phyloP scores from a whole-genome alignment of 495 filamentous ascomycete species.

The Tuber magnatum region DNA sequence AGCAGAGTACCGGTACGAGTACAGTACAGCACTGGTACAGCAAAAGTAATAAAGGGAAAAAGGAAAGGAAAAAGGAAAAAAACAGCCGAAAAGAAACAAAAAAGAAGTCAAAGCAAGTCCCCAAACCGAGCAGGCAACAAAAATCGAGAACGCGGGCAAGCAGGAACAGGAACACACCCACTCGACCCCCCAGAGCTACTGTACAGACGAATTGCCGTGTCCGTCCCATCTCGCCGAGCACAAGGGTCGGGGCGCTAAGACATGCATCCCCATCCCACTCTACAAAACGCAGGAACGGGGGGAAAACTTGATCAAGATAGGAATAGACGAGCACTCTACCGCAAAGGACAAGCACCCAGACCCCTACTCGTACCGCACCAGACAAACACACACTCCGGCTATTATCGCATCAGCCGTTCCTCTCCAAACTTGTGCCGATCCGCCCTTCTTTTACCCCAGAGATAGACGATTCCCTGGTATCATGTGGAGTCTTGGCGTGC shows the following conservation, averaged over 20 bases:
- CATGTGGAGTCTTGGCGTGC: constrained; percentile 8
- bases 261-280: constrained; percentile 20
- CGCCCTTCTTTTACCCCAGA: constrained; percentile 28
- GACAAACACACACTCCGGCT: constrained; percentile 10
- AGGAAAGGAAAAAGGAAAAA: neutral
- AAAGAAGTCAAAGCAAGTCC: neutral
- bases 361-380: neutral
- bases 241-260: constrained; percentile 39
- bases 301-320: constrained; percentile 22
- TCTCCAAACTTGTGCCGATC: too few relatives aligned
- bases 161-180: neutral
- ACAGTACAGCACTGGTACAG: too few relatives aligned
- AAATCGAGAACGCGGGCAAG: neutral
- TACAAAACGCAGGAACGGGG: constrained; percentile 31
- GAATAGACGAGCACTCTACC: constrained; percentile 22
- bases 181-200: neutral
- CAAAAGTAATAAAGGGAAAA: neutral
- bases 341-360: neutral
- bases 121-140: constrained; percentile 1
- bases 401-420: constrained; percentile 29
- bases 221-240: neutral
- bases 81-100: neutral
- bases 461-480: constrained; percentile 39
- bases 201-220: constrained; percentile 1
- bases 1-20: too few relatives aligned